Percentiles rank a stretch among this genome's conserved stretches.
These are phyloP conservation scores for Melastoma candidum DNA, from an alignment of 441 rosid species.

Conservation along the genomic window DNA sequence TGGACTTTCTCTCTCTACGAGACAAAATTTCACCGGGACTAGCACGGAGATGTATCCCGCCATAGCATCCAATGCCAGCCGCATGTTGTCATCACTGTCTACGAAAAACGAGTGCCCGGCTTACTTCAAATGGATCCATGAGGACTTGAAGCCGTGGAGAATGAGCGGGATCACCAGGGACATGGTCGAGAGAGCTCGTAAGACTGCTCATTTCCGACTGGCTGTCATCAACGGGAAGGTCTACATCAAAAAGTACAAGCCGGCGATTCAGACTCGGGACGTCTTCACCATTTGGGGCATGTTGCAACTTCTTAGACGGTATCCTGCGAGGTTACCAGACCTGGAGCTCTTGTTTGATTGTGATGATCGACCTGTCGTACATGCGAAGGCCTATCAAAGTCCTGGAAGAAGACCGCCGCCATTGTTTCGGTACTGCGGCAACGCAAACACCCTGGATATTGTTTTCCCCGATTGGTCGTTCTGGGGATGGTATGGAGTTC, in stretches of 20 bases:
- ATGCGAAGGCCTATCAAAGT: slow-evolving; percentile 20
- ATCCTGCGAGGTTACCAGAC: slow-evolving; percentile 6
- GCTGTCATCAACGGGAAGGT: neutral
- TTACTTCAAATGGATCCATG: slow-evolving; percentile 7
- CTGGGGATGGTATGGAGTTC: slow-evolving; percentile 62
- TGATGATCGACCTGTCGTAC: neutral
- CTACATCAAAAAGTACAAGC: slow-evolving; percentile 1
- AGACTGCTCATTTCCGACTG: slow-evolving; percentile 3
- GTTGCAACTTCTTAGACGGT: slow-evolving; percentile 5
- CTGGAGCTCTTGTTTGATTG: slow-evolving; percentile 6
- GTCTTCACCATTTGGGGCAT: slow-evolving; percentile 9
- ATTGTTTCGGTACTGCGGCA: slow-evolving; percentile 50
- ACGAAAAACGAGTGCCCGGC: slow-evolving; percentile 1
- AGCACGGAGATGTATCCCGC: no score
- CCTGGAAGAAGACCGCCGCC: no score
- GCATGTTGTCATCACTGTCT: neutral
- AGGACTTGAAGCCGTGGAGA: slow-evolving; percentile 5
- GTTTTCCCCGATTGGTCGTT: slow-evolving; percentile 81
- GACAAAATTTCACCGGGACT: no score
- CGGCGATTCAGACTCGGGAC: slow-evolving; percentile 7
- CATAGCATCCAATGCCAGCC: no score
- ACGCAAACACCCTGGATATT: slow-evolving; percentile 45
- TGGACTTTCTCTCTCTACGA: no score
- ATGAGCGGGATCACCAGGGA: slow-evolving; percentile 8
- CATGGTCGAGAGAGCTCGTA: slow-evolving; percentile 3